These are phyloP conservation scores for Tilletia indica DNA, from an alignment of 1,284 basidiomycete species.

Conservation along the genomic window DNA sequence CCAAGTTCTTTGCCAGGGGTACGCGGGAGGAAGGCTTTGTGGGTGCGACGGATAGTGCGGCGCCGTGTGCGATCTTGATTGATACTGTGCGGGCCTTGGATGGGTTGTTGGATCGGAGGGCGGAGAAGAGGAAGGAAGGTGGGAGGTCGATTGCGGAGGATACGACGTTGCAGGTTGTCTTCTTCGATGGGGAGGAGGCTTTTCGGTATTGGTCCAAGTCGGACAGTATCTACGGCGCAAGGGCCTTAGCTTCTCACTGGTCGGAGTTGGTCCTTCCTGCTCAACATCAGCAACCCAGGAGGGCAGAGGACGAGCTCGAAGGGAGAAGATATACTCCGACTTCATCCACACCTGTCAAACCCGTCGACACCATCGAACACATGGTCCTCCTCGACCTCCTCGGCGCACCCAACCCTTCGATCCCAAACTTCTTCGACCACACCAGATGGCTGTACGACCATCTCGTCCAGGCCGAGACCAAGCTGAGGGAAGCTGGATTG, in stretches of 20 bases:
- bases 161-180: constrained; percentile 81
- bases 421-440: constrained; percentile 41
- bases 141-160: constrained; percentile 61
- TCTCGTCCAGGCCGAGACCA: constrained; percentile 34
- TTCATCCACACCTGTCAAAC: constrained; percentile 22
- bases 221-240: constrained; percentile 85
- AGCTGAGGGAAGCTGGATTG: constrained; percentile 22
- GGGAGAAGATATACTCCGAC: constrained; percentile 24
- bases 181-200: constrained; percentile 98
- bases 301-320: background rate
- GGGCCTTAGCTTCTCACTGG: constrained; percentile 37
- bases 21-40: constrained; percentile 70
- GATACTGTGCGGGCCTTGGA: constrained; percentile 49
- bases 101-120: constrained; percentile 38
- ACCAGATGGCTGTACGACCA: constrained; percentile 44
- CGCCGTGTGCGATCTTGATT: constrained; percentile 76
- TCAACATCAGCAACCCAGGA: background rate
- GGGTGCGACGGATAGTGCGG: constrained; percentile 95
- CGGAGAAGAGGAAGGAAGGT: constrained; percentile 18
- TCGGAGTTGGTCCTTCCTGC: constrained; percentile 21
- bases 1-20: constrained; percentile 83
- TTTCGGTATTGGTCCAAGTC: constrained; percentile 82
- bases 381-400: constrained; percentile 51
- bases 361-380: constrained; percentile 50
- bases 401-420: constrained; percentile 36